A percentile compares a stretch with the other conserved stretches of the same genome.
These are phyloP conservation scores for Colletotrichum navitas DNA, from an alignment of 2,329 filamentous ascomycete species.

Conservation along the genomic window DNA sequence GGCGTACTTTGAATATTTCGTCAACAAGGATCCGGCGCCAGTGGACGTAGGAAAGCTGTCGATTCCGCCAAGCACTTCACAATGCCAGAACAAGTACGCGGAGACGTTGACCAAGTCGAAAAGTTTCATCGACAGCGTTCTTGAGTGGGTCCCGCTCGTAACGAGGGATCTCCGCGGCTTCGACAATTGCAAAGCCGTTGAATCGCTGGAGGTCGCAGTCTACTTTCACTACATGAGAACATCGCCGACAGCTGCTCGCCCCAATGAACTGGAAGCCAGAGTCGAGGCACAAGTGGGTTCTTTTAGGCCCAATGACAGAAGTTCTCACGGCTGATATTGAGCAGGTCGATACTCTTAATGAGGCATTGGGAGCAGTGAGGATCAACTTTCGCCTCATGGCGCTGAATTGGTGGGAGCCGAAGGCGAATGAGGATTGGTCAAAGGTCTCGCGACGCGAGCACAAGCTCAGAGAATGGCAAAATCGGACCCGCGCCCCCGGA, in stretches of 20 bases:
- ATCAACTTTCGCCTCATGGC: conserved; percentile 38
- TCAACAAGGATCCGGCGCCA: conserved; percentile 21
- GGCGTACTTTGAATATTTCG: conserved; percentile 38
- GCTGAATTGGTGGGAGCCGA: conserved; percentile 39
- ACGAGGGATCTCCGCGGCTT: conserved; percentile 27
- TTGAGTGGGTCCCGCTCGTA: conserved; percentile 20
- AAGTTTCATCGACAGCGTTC: not conserved
- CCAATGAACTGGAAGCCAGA: conserved; percentile 29
- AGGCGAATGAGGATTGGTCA: conserved; percentile 30
- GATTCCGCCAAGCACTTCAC: conserved; percentile 13
- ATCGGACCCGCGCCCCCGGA: conserved; percentile 14
- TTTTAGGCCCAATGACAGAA: too few species aligned
- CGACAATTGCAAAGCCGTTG: conserved; percentile 24
- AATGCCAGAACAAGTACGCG: conserved; percentile 16
- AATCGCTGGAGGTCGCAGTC: conserved; percentile 24
- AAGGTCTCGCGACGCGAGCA: conserved; percentile 5
- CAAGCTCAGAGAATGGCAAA: conserved; percentile 35
- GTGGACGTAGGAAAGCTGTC: conserved; percentile 21
- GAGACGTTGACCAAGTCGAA: conserved; percentile 2
- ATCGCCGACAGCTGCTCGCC: not conserved
- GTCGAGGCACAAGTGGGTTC: conserved; percentile 30
- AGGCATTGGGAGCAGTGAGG: conserved; percentile 23
- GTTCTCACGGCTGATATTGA: not conserved
- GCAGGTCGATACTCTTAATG: conserved; percentile 27
- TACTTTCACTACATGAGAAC: conserved; percentile 41